Evolutionary conservation across 176 grass and related monocot genomes (phyloP), one percentile per base, ranked within the genome.

Genomic region (Carex kokanica): DNA sequence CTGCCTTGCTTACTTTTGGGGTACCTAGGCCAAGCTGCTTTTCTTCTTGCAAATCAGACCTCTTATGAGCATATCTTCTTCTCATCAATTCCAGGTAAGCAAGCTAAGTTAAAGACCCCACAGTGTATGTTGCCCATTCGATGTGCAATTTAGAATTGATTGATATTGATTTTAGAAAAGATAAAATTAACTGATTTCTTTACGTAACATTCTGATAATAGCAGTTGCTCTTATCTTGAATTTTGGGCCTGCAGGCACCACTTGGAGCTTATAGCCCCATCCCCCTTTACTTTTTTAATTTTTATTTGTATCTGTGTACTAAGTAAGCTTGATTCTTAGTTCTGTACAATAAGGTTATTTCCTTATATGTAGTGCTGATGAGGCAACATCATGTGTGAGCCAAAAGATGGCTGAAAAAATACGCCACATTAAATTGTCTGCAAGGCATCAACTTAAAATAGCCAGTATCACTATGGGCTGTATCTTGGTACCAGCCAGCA

Each of bases 1-100:
- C 83, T 99, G 86, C 91, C 96, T 82, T 99, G 96, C 80, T 91
- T 99, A 81, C 40, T 95, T 51, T 85, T 99, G 85, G 96, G 89
- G 7, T 99, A 99, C 88, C 86, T 93, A 84, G 96, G 96, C 81
- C 96, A 99, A 77, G 96, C 89, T 85, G 89, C 96, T 84, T 98
- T 91, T 85, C 96, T 99, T 56, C 84, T 99, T 84, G 96, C 88
- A 89, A 93, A 86, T 81, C 82, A 91, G 63, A 80, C 83, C 38
- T 65, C 71, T 74, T 85, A 87, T 13, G 84, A 99, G 83, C 93
- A 88, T 29, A 88, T 93, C 64, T 95, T 99, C 89, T 95, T 95
- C 88, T 93, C 89, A 62, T 99, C 96, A 61, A 89, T 93, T 81
- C 96, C 96, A 86, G 86, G 93, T 99, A 90, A 91, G 92, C 61